phyloP scores from a whole-genome alignment of 2,329 filamentous ascomycete genomes.

The Cladosporium sphaerospermum region DNA sequence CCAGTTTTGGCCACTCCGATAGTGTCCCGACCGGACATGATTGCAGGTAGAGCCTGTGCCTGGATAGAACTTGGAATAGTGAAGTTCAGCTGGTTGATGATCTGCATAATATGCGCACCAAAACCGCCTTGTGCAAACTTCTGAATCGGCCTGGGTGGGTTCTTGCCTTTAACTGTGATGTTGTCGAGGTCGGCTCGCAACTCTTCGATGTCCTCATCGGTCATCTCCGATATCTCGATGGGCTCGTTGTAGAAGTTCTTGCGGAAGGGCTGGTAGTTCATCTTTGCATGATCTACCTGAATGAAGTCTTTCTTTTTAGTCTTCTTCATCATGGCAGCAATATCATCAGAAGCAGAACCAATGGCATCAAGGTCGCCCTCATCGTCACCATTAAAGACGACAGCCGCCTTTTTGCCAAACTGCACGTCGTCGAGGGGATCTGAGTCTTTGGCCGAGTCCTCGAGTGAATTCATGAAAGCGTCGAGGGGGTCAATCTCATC shows the following conservation, averaged over 20 bases:
- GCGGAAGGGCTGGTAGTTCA: slow-evolving; percentile 77
- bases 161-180: slow-evolving; percentile 84
- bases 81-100: slow-evolving; percentile 74
- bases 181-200: slow-evolving; percentile 84
- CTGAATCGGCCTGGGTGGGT: slow-evolving; percentile 86
- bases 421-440: slow-evolving; percentile 31
- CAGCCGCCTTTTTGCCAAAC: slow-evolving; percentile 57
- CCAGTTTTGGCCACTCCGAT: slow-evolving; percentile 97
- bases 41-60: slow-evolving; percentile 85
- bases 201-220: slow-evolving; percentile 73
- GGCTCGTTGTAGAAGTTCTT: slow-evolving; percentile 96
- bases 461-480: slow-evolving; percentile 83
- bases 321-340: slow-evolving; percentile 58
- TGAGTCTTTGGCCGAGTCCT: slow-evolving; percentile 39
- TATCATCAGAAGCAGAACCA: slow-evolving; percentile 58
- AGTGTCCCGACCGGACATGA: slow-evolving; percentile 94
- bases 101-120: slow-evolving; percentile 77
- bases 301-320: slow-evolving; percentile 96
- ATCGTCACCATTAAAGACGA: slow-evolving; percentile 79
- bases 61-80: slow-evolving; percentile 90
- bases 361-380: slow-evolving; percentile 61
- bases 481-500: slow-evolving; percentile 84
- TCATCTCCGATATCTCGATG: slow-evolving; percentile 73
- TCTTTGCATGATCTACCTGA: slow-evolving; percentile 74
- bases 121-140: slow-evolving; percentile 96